phyloP scores from a whole-genome alignment of 768 basidiomycete species.

The Suillus luteus region DNA sequence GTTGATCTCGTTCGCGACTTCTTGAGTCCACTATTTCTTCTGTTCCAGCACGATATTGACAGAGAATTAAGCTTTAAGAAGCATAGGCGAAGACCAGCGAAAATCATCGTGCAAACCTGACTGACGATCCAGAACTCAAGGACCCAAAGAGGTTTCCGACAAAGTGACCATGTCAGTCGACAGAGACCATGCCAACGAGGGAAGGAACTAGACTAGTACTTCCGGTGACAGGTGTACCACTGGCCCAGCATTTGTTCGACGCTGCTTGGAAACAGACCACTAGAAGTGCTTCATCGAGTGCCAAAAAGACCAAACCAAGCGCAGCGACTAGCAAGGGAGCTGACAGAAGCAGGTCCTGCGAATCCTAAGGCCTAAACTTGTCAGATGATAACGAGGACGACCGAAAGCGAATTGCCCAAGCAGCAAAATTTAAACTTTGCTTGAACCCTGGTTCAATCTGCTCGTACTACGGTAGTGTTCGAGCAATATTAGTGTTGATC shows the following conservation, averaged over 20 bases:
- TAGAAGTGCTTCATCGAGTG: conserved; percentile 3
- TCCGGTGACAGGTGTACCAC: background rate
- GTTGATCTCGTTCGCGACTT: background rate
- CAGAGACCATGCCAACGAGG: background rate
- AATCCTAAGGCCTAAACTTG: background rate
- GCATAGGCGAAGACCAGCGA: conserved; percentile 2
- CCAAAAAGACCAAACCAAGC: conserved; percentile 2
- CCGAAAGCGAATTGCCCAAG: background rate
- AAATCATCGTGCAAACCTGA: background rate
- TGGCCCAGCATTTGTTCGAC: background rate
- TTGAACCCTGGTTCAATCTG: background rate
- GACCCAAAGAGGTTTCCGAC: background rate
- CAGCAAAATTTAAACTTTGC: background rate
- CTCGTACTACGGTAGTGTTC: background rate
- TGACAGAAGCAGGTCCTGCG: conserved; percentile 1
- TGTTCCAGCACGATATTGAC: conserved; percentile 1
- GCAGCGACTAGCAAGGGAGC: background rate
- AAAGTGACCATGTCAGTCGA: background rate
- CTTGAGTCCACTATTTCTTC: background rate
- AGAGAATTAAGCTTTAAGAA: conserved; percentile 6
- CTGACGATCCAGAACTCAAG: conserved; percentile 3
- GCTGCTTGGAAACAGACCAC: conserved; percentile 3
- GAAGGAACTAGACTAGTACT: background rate
- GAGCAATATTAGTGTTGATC: background rate
- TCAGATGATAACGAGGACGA: background rate